Evolutionary conservation across 192 early-diverging fungal genomes (phyloP).

Genomic region (Backusella morwellensis): DNA sequence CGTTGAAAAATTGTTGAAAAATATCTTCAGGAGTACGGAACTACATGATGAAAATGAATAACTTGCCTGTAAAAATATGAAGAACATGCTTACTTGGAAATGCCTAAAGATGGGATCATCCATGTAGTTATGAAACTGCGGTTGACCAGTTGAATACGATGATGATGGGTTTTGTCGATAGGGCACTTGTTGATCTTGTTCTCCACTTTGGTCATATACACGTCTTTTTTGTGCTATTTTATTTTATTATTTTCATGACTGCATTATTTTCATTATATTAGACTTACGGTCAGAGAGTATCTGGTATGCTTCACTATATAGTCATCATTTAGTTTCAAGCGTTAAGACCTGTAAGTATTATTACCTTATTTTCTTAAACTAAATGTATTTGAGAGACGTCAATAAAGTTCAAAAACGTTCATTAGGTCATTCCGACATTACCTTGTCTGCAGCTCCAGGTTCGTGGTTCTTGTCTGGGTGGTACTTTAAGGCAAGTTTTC

Average conservation of each 20-base stretch:
- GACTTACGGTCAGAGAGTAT: slow-evolving; percentile 36
- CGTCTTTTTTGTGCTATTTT: slow-evolving; percentile 28
- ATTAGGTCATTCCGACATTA: background rate
- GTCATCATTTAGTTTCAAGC: background rate
- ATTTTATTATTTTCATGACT: background rate
- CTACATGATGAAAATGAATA: slow-evolving; percentile 4
- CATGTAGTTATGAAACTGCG: background rate
- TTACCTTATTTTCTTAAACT: slow-evolving; percentile 31
- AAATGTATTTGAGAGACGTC: too few species aligned
- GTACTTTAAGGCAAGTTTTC: slow-evolving; percentile 68
- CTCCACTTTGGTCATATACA: slow-evolving; percentile 28
- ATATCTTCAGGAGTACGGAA: slow-evolving; percentile 38
- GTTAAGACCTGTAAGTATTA: background rate
- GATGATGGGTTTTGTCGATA: background rate
- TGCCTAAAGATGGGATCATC: slow-evolving; percentile 8
- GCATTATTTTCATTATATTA: background rate
- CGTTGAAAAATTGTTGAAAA: slow-evolving; percentile 32
- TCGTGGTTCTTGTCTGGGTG: slow-evolving; percentile 62
- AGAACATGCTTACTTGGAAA: slow-evolving; percentile 19
- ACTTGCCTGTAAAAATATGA: background rate
- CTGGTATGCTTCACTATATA: slow-evolving; percentile 35
- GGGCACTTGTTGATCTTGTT: background rate
- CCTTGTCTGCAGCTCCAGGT: slow-evolving; percentile 28
- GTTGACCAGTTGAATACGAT: background rate
- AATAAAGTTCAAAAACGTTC: background rate